Evolutionary conservation across 139 green algal genomes (phyloP), one percentile per base, ranked within the genome.

Genomic region (Chlorella sp.): DNA sequence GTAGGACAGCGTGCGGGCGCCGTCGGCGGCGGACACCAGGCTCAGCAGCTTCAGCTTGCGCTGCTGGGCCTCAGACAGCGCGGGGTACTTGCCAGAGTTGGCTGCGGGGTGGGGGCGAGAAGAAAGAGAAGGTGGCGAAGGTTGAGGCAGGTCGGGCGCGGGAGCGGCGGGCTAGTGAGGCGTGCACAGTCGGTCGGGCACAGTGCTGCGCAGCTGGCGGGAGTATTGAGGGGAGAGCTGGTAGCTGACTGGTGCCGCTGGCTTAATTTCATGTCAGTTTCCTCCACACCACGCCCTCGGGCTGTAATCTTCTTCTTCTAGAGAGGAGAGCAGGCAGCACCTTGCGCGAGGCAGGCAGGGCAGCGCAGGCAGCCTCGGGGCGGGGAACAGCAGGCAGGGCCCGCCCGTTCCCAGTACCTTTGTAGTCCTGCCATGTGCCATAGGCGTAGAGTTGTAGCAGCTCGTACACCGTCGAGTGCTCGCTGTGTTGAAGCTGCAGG

Each of bases 21-120:
- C 34, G 11, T 92, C 89, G 0, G 95, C 96, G 26, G 97, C 84
- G 2, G 93, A 95, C 1, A 96, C 93, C 1, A 99, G 87, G 0
- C 96, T 98, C 7, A 99, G 93, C 93, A 97, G 96, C 89, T 96
- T 97, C 5, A 99, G 92, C 94, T 99, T 99, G 28, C 93, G 79
- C 40, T 87, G 21, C 89, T 99, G 97, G 28, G 89, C 66, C 32
- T 92, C 86, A 24, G 87, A 83, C 21, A 97, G 83, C 39, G 80
- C 42, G 0, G 69, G 68, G 57, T 80, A 93, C n/a, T 86, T 81
- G 36, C 36, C 60, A 0, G 81, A 36, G 75, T 28, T 40, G 68
- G 76, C 80, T 91, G 89, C 48, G 86, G 26, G n/a, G 5, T 9
- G 48, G n/a, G 34, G n/a, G 64, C 3, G 57, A 0, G 77, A 28